phyloP scores from a whole-genome alignment of 2,329 filamentous ascomycete genomes.

The Chrysosporium queenslandicum region DNA sequence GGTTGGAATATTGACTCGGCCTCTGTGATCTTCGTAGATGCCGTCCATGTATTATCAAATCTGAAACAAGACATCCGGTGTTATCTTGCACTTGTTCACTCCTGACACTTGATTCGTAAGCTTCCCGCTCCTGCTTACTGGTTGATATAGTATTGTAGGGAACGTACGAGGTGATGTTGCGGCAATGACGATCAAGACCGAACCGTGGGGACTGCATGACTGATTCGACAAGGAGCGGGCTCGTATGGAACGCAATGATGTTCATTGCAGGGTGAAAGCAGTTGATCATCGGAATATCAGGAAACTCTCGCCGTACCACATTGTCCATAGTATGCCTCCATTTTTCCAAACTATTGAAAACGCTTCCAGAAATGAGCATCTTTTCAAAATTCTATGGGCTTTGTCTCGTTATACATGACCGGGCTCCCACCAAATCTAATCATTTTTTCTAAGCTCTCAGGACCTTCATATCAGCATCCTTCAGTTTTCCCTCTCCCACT shows the following conservation, averaged over 20 bases:
- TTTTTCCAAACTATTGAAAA: not conserved
- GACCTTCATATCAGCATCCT: slow-evolving; percentile 67
- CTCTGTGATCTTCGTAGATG: not conserved
- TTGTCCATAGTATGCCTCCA: not conserved
- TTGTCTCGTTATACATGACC: slow-evolving; percentile 8
- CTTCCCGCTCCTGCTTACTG: too few species aligned
- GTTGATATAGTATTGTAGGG: too few species aligned
- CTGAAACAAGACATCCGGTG: not conserved
- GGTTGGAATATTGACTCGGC: not conserved
- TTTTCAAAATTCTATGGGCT: not conserved
- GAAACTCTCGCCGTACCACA: not conserved
- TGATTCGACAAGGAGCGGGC: not conserved
- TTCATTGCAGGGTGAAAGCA: not conserved
- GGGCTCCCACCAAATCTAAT: not conserved
- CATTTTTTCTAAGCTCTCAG: slow-evolving; percentile 20
- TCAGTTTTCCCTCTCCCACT: slow-evolving; percentile 71
- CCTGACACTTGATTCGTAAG: too few species aligned
- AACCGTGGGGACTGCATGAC: not conserved
- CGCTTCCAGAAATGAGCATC: not conserved
- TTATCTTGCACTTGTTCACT: too few species aligned
- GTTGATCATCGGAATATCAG: not conserved
- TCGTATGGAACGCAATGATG: not conserved
- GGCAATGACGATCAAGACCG: not conserved
- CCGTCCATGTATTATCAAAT: not conserved
- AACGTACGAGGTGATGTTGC: too few species aligned